phyloP scores from a whole-genome alignment of 108 stramenopile genomes.

The Skeletonema marinoi region DNA sequence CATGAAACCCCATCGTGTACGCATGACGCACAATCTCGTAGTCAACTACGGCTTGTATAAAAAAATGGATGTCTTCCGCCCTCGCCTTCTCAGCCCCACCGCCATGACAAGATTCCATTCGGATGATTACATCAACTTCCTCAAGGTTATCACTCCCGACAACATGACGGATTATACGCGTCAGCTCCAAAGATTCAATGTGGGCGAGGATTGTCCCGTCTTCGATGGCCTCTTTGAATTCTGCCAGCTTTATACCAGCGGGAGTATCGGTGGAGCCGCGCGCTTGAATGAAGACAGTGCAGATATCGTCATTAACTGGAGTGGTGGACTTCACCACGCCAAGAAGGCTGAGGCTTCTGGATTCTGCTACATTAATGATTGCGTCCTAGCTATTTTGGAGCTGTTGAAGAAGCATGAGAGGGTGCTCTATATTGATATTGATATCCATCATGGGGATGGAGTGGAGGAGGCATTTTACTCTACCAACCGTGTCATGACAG shows the following conservation, averaged over 20 bases:
- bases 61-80: slow-evolving; percentile 98
- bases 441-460: slow-evolving; percentile 99
- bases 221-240: slow-evolving; percentile 99
- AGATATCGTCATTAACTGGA: slow-evolving; percentile 99
- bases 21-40: slow-evolving; percentile 99
- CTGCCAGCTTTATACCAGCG: slow-evolving; percentile 96
- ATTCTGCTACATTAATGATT: slow-evolving; percentile 99
- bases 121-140: slow-evolving; percentile 99
- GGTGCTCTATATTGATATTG: slow-evolving; percentile 99
- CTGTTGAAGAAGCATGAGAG: slow-evolving; percentile 97
- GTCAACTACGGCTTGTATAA: slow-evolving; percentile 98
- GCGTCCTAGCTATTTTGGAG: slow-evolving; percentile 98
- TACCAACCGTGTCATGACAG: slow-evolving; percentile 99
- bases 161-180: slow-evolving; percentile 94
- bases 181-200: slow-evolving; percentile 95
- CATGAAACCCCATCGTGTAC: slow-evolving; percentile 99
- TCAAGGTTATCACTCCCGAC: slow-evolving; percentile 96
- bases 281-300: slow-evolving; percentile 90
- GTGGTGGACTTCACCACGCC: slow-evolving; percentile 98
- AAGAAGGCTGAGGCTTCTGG: slow-evolving; percentile 99
- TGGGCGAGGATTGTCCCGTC: slow-evolving; percentile 99
- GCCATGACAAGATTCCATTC: slow-evolving; percentile 98
- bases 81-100: slow-evolving; percentile 90
- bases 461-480: slow-evolving; percentile 98
- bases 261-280: slow-evolving; percentile 96